A percentile compares a stretch with the other conserved stretches of the same genome.
phyloP scores from a whole-genome alignment of 805 yeast species.

The Yarrowia deformans region DNA sequence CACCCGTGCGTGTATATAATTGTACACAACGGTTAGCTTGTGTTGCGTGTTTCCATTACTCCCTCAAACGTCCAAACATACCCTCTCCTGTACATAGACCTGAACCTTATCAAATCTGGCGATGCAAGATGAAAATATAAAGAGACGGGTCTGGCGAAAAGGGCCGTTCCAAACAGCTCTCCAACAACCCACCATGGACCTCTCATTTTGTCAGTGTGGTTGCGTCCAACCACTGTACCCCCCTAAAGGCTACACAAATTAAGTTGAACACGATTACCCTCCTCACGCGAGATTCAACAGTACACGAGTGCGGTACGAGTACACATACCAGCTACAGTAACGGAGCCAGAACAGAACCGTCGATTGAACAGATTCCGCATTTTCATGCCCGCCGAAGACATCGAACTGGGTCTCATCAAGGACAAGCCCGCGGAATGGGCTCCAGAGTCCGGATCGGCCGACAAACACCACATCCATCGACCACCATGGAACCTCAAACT shows the following conservation, averaged over 20 bases:
- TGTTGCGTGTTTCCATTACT: too few relatives aligned
- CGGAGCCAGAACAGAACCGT: too few relatives aligned
- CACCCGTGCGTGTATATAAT: too few relatives aligned
- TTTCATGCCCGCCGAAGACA: slow-evolving; percentile 35
- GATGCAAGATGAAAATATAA: not conserved
- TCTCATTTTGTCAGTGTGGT: too few relatives aligned
- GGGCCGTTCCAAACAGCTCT: not conserved
- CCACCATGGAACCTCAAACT: slow-evolving; percentile 32
- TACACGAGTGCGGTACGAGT: too few relatives aligned
- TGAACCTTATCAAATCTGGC: not conserved
- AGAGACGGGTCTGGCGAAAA: not conserved
- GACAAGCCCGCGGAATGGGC: slow-evolving; percentile 36
- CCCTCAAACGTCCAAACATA: too few relatives aligned
- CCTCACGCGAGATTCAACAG: slow-evolving; percentile 28
- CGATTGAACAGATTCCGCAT: not conserved
- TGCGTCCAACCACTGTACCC: too few relatives aligned
- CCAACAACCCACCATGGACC: too few relatives aligned
- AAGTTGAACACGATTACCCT: slow-evolving; percentile 30
- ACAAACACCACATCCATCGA: slow-evolving; percentile 4
- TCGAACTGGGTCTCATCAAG: slow-evolving; percentile 36
- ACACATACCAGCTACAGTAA: not conserved
- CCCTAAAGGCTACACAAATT: not conserved
- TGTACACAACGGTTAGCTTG: too few relatives aligned
- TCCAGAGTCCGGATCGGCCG: not conserved
- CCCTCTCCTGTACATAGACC: too few relatives aligned